Percentiles rank a stretch among this genome's conserved stretches.
Conservation (phyloP, 2,329 filamentous ascomycete genomes). For the Penicillium sp. region DNA sequence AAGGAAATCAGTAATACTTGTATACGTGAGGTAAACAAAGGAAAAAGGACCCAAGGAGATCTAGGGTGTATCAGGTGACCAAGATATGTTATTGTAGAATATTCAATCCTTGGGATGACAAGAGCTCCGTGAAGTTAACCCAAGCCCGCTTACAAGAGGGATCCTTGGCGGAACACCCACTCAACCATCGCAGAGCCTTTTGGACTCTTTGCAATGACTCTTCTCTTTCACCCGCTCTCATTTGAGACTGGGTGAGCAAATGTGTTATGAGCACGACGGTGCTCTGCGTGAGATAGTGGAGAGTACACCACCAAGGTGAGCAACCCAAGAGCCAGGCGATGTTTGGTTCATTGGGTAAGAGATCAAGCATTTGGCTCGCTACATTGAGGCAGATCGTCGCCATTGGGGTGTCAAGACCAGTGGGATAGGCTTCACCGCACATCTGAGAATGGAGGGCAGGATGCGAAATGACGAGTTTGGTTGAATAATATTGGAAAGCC, state of each 20-base stretch:
- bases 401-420: constrained; percentile 31
- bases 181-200: constrained; percentile 39
- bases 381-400: constrained; percentile 35
- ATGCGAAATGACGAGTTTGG: constrained; percentile 3
- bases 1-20: background rate
- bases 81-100: constrained; percentile 1
- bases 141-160: constrained; percentile 33
- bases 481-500: constrained; percentile 7
- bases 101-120: constrained; percentile 19
- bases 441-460: background rate
- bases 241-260: constrained; percentile 30
- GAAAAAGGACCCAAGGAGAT: background rate
- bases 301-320: constrained; percentile 40
- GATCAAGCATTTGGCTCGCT: constrained; percentile 31
- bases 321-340: constrained; percentile 29
- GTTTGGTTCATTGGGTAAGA: constrained; percentile 36
- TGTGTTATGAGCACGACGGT: constrained; percentile 39
- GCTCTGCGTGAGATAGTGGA: constrained; percentile 43
- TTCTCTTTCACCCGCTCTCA: constrained; percentile 26
- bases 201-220: constrained; percentile 26
- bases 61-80: background rate
- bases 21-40: background rate
- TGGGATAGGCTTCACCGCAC: constrained; percentile 16
- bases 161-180: constrained; percentile 33
- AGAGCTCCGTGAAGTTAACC: constrained; percentile 26